Evolutionary conservation across 1,284 basidiomycete species (phyloP).

Genomic region (Cutaneotrichosporon daszewskae): DNA sequence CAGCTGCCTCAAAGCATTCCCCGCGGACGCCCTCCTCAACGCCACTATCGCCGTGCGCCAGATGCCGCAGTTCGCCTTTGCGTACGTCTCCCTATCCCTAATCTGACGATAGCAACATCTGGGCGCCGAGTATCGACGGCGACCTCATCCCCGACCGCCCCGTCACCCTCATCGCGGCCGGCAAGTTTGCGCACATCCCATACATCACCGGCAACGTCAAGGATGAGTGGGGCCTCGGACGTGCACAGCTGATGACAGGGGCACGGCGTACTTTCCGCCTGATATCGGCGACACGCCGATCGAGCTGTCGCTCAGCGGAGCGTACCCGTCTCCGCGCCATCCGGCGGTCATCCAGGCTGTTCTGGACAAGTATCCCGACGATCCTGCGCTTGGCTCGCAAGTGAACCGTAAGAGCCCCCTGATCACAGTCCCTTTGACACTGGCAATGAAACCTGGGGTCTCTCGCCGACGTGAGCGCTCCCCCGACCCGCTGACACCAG

Average conservation of each 20-base stretch:
- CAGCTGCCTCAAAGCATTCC: conserved; percentile 34
- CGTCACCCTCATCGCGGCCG: conserved; percentile 30
- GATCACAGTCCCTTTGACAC: conserved; percentile 30
- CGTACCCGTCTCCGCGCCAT: conserved; percentile 18
- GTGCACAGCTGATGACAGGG: too few species aligned
- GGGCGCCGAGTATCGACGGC: conserved; percentile 38
- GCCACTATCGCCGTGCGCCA: conserved; percentile 11
- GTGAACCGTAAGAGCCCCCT: neutral
- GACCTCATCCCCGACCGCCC: conserved; percentile 38
- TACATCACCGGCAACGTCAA: conserved; percentile 43
- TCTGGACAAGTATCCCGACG: conserved; percentile 28
- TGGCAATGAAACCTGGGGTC: conserved; percentile 40
- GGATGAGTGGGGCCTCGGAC: too few species aligned
- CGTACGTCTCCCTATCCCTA: neutral
- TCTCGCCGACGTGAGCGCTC: conserved; percentile 2
- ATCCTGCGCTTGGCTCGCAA: conserved; percentile 20
- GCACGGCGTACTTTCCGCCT: neutral
- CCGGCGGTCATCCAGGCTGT: conserved; percentile 17
- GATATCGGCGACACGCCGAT: neutral
- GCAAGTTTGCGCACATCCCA: conserved; percentile 37
- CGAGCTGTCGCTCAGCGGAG: conserved; percentile 10
- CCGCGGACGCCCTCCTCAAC: conserved; percentile 25
- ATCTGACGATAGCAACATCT: neutral
- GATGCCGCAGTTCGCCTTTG: neutral
- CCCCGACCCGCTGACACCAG: neutral